Percentiles rank a stretch among this genome's conserved stretches.
Conservation (phyloP, 345 rosid genomes). For the Aethionema arabicum region DNA sequence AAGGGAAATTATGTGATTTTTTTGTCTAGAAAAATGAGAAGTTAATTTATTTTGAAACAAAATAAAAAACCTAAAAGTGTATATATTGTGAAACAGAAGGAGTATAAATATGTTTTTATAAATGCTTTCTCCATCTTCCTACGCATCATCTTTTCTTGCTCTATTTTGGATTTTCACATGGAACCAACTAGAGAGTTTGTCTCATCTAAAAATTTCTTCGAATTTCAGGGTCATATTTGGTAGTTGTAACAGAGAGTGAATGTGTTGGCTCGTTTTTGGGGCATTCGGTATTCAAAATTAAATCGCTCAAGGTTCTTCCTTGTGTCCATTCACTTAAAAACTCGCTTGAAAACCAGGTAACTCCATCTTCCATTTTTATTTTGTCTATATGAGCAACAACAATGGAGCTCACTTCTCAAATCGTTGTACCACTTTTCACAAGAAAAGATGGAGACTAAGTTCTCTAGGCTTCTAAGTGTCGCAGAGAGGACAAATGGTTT, state of each 20-base stretch:
- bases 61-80: no score
- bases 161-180: background rate
- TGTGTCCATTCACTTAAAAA: slow-evolving; percentile 71
- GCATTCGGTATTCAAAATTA: slow-evolving; percentile 66
- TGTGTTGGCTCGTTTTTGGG: slow-evolving; percentile 81
- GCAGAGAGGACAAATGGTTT: slow-evolving; percentile 84
- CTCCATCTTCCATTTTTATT: slow-evolving; percentile 6
- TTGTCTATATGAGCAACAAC: slow-evolving; percentile 6
- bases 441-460: slow-evolving; percentile 85
- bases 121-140: slow-evolving; percentile 10
- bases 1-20: no score
- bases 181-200: background rate
- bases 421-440: slow-evolving; percentile 38
- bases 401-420: slow-evolving; percentile 17
- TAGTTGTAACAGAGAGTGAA: slow-evolving; percentile 72
- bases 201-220: background rate
- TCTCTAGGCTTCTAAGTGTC: slow-evolving; percentile 58
- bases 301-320: slow-evolving; percentile 72
- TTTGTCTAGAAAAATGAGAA: no score
- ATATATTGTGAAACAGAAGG: no score
- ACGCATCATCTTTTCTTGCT: background rate
- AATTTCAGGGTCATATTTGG: slow-evolving; percentile 72
- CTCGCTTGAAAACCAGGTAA: slow-evolving; percentile 71
- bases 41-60: no score
- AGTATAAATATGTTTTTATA: slow-evolving; percentile 6